Conservation (phyloP, 352 stramenopile species). For the Plasmopara muralis region DNA sequence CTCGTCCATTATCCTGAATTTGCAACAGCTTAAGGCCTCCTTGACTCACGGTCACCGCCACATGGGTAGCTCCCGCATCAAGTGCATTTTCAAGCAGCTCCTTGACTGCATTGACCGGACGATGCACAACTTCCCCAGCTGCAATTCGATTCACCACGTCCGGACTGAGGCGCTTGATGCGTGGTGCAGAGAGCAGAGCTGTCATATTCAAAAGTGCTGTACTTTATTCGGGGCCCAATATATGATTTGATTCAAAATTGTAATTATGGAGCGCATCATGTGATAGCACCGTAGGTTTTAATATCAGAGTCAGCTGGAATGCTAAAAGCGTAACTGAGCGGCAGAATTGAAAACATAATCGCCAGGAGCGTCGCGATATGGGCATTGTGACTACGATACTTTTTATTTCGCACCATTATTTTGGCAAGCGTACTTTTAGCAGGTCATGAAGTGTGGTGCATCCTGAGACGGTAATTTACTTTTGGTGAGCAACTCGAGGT, state of each 20-base stretch:
- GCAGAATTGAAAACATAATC: too few relatives aligned
- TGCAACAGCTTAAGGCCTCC: constrained; percentile 92
- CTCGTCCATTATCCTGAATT: constrained; percentile 93
- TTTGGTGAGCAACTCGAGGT: too few relatives aligned
- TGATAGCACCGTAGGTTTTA: too few relatives aligned
- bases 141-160: constrained; percentile 95
- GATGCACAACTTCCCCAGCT: constrained; percentile 93
- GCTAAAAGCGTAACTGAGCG: too few relatives aligned
- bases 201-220: constrained; percentile 17
- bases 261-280: too few relatives aligned
- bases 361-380: too few relatives aligned
- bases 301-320: too few relatives aligned
- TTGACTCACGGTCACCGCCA: constrained; percentile 69
- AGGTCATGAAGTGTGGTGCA: too few relatives aligned
- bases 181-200: constrained; percentile 7
- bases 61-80: constrained; percentile 89
- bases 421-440: too few relatives aligned
- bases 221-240: constrained; percentile 28
- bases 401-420: too few relatives aligned
- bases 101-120: constrained; percentile 92
- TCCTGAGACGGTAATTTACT: too few relatives aligned
- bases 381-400: too few relatives aligned
- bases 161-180: constrained; percentile 84
- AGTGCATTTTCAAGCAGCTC: constrained; percentile 99
- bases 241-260: background rate